Conservation (phyloP, 1,139 yeast genomes). For the Geotrichum candidum region DNA sequence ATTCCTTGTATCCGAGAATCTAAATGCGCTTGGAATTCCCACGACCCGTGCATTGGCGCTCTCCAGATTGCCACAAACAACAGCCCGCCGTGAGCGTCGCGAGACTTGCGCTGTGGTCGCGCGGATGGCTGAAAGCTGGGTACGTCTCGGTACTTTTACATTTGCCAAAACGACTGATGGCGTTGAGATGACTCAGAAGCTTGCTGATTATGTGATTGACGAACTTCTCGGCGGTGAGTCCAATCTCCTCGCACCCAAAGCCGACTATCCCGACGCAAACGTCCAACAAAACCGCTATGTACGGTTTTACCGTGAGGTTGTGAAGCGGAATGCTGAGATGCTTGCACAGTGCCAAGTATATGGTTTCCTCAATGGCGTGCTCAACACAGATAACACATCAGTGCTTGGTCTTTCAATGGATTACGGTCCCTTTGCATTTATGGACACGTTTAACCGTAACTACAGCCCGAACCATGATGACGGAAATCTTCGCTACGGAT, state of each 20-base stretch:
- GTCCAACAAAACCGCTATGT: slow-evolving; percentile 48
- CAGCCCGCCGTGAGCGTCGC: slow-evolving; percentile 62
- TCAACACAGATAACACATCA: slow-evolving; percentile 91
- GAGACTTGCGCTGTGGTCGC: slow-evolving; percentile 85
- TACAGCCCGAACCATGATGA: slow-evolving; percentile 93
- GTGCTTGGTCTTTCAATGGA: slow-evolving; percentile 81
- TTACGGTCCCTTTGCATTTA: slow-evolving; percentile 89
- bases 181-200: slow-evolving; percentile 50
- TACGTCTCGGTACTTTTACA: slow-evolving; percentile 87
- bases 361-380: slow-evolving; percentile 89
- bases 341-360: slow-evolving; percentile 87
- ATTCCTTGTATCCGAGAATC: slow-evolving; percentile 75
- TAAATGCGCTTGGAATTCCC: slow-evolving; percentile 78
- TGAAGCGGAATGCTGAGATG: slow-evolving; percentile 64
- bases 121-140: slow-evolving; percentile 81
- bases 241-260: slow-evolving; percentile 31
- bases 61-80: slow-evolving; percentile 64
- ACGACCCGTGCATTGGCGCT: slow-evolving; percentile 77
- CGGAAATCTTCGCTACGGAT: slow-evolving; percentile 62
- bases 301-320: slow-evolving; percentile 62
- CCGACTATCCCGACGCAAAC: slow-evolving; percentile 11
- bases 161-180: slow-evolving; percentile 71
- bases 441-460: slow-evolving; percentile 75
- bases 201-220: slow-evolving; percentile 69
- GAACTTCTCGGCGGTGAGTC: slow-evolving; percentile 49